Conservation (phyloP, 805 yeast genomes). For the Nakazawaea peltata region DNA sequence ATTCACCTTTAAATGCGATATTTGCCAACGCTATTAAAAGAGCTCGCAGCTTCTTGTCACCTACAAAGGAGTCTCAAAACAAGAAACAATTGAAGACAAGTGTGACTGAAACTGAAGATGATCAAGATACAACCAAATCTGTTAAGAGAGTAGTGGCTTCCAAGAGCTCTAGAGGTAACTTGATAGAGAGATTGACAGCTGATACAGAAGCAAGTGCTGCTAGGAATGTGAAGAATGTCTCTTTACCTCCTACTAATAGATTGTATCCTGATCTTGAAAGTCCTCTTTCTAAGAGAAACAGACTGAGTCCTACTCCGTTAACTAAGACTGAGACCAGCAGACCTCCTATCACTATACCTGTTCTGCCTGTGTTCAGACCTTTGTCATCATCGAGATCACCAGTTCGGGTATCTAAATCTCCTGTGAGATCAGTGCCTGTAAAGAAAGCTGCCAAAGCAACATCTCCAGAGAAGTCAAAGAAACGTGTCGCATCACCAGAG, state of each 20-base stretch:
- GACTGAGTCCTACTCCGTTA: neutral
- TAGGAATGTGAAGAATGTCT: slow-evolving; percentile 5
- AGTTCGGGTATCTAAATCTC: too few species aligned
- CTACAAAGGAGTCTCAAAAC: slow-evolving; percentile 1
- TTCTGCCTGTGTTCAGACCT: neutral
- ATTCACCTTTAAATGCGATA: slow-evolving; percentile 5
- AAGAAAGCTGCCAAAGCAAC: neutral
- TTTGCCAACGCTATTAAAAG: slow-evolving; percentile 8
- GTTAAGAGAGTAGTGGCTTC: slow-evolving; percentile 4
- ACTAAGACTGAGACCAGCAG: neutral
- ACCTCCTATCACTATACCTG: neutral
- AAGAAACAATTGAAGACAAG: neutral
- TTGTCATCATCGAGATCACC: neutral
- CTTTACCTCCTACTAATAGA: neutral
- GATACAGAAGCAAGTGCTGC: slow-evolving; percentile 14
- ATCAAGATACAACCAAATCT: neutral
- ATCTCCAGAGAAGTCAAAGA: too few species aligned
- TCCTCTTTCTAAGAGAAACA: slow-evolving; percentile 7
- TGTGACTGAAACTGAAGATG: neutral
- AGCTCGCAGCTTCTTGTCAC: slow-evolving; percentile 5
- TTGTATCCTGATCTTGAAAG: slow-evolving; percentile 2
- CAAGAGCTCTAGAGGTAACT: slow-evolving; percentile 5
- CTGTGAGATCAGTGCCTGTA: neutral
- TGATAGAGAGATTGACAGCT: slow-evolving; percentile 11
- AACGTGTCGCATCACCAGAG: slow-evolving; percentile 3